Conservation (phyloP, 73 alveolate genomes). For the Paramecium caudatum region DNA sequence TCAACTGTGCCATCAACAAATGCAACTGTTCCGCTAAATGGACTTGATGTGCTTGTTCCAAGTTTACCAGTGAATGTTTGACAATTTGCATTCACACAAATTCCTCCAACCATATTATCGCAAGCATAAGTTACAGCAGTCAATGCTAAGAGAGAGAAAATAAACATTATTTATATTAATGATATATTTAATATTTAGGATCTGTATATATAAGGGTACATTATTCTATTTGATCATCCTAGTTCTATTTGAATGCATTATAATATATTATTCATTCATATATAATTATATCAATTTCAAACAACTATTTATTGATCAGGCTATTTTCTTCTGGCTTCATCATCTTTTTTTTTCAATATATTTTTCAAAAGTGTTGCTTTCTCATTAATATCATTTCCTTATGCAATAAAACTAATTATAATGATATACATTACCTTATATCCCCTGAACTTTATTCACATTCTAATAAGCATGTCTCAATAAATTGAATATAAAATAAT, state of each 20-base stretch:
- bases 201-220: too few species aligned
- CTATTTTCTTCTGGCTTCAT: neutral
- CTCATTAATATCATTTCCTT: neutral
- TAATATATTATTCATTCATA: too few species aligned
- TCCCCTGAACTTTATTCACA: neutral
- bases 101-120: neutral
- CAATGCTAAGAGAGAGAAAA: too few species aligned
- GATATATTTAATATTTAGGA: too few species aligned
- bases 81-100: neutral
- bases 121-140: too few species aligned
- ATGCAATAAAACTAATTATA: neutral
- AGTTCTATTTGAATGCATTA: too few species aligned
- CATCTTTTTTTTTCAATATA: constrained; percentile 7
- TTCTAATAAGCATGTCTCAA: constrained; percentile 22
- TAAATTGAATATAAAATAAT: constrained; percentile 22
- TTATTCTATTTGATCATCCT: too few species aligned
- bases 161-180: too few species aligned
- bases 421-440: neutral
- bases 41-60: neutral
- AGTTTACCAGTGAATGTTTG: neutral
- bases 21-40: neutral
- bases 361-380: neutral
- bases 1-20: constrained; percentile 11
- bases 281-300: too few species aligned
- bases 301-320: too few species aligned